A percentile compares a stretch with the other conserved stretches of the same genome.
Evolutionary conservation across 768 basidiomycete genomes (phyloP).

Genomic region (Boletus rubescentipes): DNA sequence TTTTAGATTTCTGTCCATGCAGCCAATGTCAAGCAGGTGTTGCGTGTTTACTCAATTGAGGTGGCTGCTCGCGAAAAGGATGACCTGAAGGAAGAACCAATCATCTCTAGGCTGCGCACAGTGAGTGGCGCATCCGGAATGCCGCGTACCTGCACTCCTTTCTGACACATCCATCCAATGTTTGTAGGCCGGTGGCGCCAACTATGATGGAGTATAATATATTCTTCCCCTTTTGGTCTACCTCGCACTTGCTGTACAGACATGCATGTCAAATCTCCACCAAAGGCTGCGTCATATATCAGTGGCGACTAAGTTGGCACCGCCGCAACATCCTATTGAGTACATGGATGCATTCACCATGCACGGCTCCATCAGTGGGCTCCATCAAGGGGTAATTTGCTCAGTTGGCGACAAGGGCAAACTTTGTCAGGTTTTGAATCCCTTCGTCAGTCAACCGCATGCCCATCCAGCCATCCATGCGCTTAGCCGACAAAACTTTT

Average conservation of each 20-base stretch:
- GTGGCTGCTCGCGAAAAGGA: conserved; percentile 81
- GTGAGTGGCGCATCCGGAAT: conserved; percentile 42
- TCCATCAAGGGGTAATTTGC: neutral
- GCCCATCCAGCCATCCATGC: conserved; percentile 85
- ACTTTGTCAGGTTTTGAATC: conserved; percentile 57
- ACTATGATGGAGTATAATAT: conserved; percentile 77
- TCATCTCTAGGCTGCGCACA: conserved; percentile 79
- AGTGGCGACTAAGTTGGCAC: conserved; percentile 24
- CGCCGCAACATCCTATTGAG: conserved; percentile 9
- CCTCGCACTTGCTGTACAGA: conserved; percentile 11
- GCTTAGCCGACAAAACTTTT: conserved; percentile 71
- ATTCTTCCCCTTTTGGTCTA: conserved; percentile 12
- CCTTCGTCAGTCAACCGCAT: conserved; percentile 76
- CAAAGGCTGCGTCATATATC: conserved; percentile 20
- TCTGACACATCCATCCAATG: conserved; percentile 15
- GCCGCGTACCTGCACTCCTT: conserved; percentile 3
- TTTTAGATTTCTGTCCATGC: conserved; percentile 86
- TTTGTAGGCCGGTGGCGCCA: conserved; percentile 78
- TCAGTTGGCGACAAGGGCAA: conserved; percentile 33
- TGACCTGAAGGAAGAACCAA: conserved; percentile 86
- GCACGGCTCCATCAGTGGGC: conserved; percentile 1
- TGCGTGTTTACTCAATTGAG: conserved; percentile 82
- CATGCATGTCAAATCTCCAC: conserved; percentile 13
- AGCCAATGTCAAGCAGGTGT: conserved; percentile 80
- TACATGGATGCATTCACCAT: conserved; percentile 1